Conservation (phyloP, 306 rosid species). For the Fragaria vesca region DNA sequence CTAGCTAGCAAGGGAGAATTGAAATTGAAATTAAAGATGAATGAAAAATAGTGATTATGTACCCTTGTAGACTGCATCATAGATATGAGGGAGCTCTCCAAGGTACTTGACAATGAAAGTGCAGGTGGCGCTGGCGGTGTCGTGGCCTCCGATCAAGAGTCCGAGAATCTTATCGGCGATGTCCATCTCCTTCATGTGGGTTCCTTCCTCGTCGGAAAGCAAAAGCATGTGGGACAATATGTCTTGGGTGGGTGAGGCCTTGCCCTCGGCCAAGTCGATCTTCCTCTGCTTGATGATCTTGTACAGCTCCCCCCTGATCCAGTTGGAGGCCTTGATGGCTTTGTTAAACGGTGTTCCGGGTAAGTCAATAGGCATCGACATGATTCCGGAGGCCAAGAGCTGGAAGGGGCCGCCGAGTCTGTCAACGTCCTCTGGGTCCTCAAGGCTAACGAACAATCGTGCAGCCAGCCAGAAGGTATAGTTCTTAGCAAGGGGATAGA, state of each 20-base stretch:
- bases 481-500: constrained; percentile 61
- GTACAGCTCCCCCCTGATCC: constrained; percentile 54
- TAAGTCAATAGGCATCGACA: constrained; percentile 69
- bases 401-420: constrained; percentile 51
- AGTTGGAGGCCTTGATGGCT: constrained; percentile 57
- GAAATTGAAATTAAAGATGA: too few relatives aligned
- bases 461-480: constrained; percentile 78
- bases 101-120: constrained; percentile 84
- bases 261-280: constrained; percentile 51
- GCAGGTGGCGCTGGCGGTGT: constrained; percentile 82
- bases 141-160: constrained; percentile 82
- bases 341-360: constrained; percentile 74
- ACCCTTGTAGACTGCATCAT: constrained; percentile 64
- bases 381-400: constrained; percentile 48
- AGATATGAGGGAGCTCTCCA: constrained; percentile 75
- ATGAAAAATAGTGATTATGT: background rate
- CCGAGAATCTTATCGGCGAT: constrained; percentile 90
- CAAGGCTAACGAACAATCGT: constrained; percentile 65
- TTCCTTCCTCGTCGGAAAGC: constrained; percentile 45
- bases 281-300: constrained; percentile 61
- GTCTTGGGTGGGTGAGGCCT: constrained; percentile 62
- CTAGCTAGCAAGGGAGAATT: too few relatives aligned
- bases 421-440: constrained; percentile 45
- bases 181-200: constrained; percentile 49
- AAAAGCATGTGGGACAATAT: constrained; percentile 84